A percentile compares a stretch with the other conserved stretches of the same genome.
These are phyloP conservation scores for Zalaria sp. DNA, from an alignment of 2,329 filamentous ascomycete genomes.

Conservation along the genomic window DNA sequence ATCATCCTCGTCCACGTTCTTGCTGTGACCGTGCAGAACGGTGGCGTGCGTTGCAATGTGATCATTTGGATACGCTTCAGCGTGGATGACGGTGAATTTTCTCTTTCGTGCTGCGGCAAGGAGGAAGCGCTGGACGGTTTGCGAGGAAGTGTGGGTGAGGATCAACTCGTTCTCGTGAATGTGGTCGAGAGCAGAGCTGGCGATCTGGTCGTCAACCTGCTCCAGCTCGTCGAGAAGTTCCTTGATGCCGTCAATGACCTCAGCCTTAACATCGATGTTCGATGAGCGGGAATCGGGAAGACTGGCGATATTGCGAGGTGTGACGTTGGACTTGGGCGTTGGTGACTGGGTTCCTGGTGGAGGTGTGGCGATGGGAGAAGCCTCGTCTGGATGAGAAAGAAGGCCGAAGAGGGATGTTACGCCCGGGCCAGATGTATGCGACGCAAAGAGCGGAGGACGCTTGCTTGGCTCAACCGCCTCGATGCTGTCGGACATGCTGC, in stretches of 20 bases:
- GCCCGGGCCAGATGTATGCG: slow-evolving; percentile 43
- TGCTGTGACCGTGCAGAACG: slow-evolving; percentile 39
- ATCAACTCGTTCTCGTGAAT: slow-evolving; percentile 90
- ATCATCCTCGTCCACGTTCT: slow-evolving; percentile 30
- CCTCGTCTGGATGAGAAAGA: slow-evolving; percentile 51
- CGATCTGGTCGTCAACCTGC: slow-evolving; percentile 86
- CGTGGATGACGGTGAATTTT: slow-evolving; percentile 81
- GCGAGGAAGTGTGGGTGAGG: slow-evolving; percentile 73
- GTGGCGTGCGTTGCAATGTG: slow-evolving; percentile 48
- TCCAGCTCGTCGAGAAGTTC: slow-evolving; percentile 94
- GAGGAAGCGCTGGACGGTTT: slow-evolving; percentile 80
- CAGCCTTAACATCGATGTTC: slow-evolving; percentile 63
- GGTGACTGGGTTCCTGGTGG: slow-evolving; percentile 24
- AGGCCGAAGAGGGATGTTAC: slow-evolving; percentile 76
- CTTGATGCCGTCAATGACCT: slow-evolving; percentile 85
- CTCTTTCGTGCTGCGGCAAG: slow-evolving; percentile 76
- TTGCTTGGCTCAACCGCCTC: slow-evolving; percentile 1
- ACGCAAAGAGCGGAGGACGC: slow-evolving; percentile 46
- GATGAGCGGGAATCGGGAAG: slow-evolving; percentile 13
- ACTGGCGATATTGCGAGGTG: slow-evolving; percentile 19
- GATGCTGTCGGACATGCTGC: not conserved
- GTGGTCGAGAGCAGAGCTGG: slow-evolving; percentile 73
- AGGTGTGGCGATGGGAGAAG: slow-evolving; percentile 33
- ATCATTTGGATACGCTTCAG: slow-evolving; percentile 58
- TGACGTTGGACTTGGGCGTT: slow-evolving; percentile 12